Evolutionary conservation across 345 rosid species (phyloP).

Genomic region (Isatis tinctoria): DNA sequence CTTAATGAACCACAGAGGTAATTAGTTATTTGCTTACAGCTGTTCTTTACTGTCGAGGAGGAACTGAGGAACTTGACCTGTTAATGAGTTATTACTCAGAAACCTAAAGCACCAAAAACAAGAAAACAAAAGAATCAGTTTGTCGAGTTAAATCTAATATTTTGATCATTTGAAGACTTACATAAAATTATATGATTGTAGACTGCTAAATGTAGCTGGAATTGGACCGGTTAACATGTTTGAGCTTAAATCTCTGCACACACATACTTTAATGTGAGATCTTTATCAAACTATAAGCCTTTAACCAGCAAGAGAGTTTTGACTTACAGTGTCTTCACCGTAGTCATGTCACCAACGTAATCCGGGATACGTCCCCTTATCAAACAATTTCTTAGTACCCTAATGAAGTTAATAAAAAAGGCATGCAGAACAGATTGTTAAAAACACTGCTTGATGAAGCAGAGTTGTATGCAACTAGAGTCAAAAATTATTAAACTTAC

Average conservation of each 20-base stretch:
- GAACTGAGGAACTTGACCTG: slow-evolving; percentile 62
- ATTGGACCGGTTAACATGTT: slow-evolving; percentile 58
- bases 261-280: background rate
- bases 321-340: slow-evolving; percentile 51
- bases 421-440: background rate
- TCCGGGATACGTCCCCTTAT: slow-evolving; percentile 49
- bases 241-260: slow-evolving; percentile 73
- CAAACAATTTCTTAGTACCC: slow-evolving; percentile 63
- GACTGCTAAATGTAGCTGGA: slow-evolving; percentile 38
- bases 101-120: slow-evolving; percentile 40
- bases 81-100: slow-evolving; percentile 67
- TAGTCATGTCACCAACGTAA: slow-evolving; percentile 38
- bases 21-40: slow-evolving; percentile 35
- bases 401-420: slow-evolving; percentile 29
- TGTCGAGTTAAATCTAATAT: background rate
- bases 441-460: background rate
- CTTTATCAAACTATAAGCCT: background rate
- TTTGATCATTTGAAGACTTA: slow-evolving; percentile 27
- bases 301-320: background rate
- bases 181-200: slow-evolving; percentile 36
- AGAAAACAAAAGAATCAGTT: background rate
- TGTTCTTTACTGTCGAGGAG: slow-evolving; percentile 16
- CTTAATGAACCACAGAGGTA: background rate
- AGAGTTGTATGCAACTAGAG: background rate
- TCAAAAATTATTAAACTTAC: slow-evolving; percentile 41